Base-by-base conservation (phyloP, 2,329 filamentous ascomycete genomes). In the Simplicillium sp. region DNA sequence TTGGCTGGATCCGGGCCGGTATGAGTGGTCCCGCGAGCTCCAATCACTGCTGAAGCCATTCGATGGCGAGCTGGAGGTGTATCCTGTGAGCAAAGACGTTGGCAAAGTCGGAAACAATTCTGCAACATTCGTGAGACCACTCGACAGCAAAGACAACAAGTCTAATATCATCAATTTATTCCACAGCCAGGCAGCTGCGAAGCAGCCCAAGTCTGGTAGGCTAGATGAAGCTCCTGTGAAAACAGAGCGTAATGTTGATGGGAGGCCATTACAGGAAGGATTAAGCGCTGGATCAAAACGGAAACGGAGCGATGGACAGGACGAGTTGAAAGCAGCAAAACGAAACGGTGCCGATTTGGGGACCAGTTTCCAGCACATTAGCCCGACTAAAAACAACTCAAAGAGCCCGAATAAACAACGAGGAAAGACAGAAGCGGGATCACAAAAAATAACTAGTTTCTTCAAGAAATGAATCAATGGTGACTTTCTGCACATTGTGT, bases 141-240 rank as follows among this genome's bases (percentile, higher is more conserved):
- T 96, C 29, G 75, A 85, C 52, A 94, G 85, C 61, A 81, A 78
- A 48, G 84, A 89, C 53, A 96, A 96, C 60, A 96, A 94, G 65
- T 80, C 74, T 38, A 96, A 92, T 49, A 97, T 97, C 59, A 85
- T 84, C 36, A 95, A 95, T 53, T 96, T 95, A 67, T 97, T 97
- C 54, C 73, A 73, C 7, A 84, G 78, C 7, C 32, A 34, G 32
- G 15, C 32, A 16, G 13, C 32, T 7, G 32, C 5, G 12, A 34
- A 34, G 13, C 32, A n/a, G 13, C 7, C 32, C 7, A 6, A 34
- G 32, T 7, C 32, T 5, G 12, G 5, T 5, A 13, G 12, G 32
- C 4, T 34, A 31, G n/a, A 31, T n/a, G 32, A n/a, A 34, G 13
- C 15, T n/a, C 6, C 5, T n/a, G 12, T 11, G 12, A 34, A 34